Conservation (phyloP, 2,329 filamentous ascomycete genomes). For the Spiromastix sp. region DNA sequence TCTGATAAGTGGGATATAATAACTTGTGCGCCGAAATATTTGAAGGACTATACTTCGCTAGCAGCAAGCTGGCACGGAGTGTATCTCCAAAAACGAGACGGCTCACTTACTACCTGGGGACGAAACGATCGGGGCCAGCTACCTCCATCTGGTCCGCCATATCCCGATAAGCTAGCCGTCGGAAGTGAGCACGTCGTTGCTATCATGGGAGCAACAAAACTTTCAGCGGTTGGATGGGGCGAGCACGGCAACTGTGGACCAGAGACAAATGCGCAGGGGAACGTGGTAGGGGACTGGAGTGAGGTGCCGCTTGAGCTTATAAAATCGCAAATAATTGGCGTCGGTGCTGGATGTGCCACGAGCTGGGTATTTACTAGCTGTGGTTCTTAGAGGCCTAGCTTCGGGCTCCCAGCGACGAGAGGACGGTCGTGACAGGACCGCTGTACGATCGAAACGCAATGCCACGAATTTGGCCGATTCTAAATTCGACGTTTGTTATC, state of each 20-base stretch:
- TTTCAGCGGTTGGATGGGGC: conserved; percentile 90
- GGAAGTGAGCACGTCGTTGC: conserved; percentile 88
- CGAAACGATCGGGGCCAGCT: conserved; percentile 78
- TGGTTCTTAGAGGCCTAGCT: too few species aligned
- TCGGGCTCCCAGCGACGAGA: too few species aligned
- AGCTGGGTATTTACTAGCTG: conserved; percentile 53
- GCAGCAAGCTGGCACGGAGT: conserved; percentile 75
- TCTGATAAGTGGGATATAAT: conserved; percentile 62
- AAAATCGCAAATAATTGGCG: conserved; percentile 44
- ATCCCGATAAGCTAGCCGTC: conserved; percentile 47
- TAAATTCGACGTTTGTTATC: too few species aligned
- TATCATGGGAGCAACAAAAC: conserved; percentile 51
- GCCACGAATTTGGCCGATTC: too few species aligned
- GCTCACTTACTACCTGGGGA: conserved; percentile 63
- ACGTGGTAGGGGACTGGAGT: conserved; percentile 61
- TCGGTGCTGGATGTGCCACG: conserved; percentile 85
- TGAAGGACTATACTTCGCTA: conserved; percentile 56
- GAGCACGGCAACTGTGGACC: conserved; percentile 95
- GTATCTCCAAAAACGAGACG: conserved; percentile 55
- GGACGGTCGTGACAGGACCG: neutral
- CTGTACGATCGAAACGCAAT: neutral
- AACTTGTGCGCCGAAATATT: conserved; percentile 43
- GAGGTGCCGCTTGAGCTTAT: conserved; percentile 51
- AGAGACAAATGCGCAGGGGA: conserved; percentile 47
- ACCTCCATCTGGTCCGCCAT: conserved; percentile 51